These are phyloP conservation scores for Macadamia tetraphylla DNA, from an alignment of 164 flowering plant genomes.

Conservation along the genomic window DNA sequence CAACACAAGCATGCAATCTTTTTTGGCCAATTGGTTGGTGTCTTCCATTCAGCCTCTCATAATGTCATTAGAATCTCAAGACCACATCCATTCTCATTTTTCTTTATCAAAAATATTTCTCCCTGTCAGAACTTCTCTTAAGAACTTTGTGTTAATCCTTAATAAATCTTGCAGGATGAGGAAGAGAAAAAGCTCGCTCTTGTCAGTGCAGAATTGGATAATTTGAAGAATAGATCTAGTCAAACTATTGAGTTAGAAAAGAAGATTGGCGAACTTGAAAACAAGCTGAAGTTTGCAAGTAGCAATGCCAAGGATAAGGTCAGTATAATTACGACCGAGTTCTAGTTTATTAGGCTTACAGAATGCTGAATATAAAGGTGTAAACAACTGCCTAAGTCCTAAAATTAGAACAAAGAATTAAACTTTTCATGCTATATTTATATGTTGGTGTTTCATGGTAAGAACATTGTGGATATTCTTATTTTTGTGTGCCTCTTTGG, in stretches of 20 bases:
- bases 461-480: too few species aligned
- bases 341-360: not conserved
- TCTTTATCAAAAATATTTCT: not conserved
- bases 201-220: conserved; percentile 22
- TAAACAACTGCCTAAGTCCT: not conserved
- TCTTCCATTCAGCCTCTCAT: not conserved
- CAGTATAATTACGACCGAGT: not conserved
- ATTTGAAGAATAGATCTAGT: conserved; percentile 20
- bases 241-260: conserved; percentile 22
- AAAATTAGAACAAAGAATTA: not conserved
- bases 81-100: not conserved
- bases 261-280: conserved; percentile 29
- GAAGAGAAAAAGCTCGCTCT: conserved; percentile 14
- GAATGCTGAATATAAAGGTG: not conserved
- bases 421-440: too few species aligned
- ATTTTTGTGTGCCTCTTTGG: too few species aligned
- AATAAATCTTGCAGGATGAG: conserved; percentile 18
- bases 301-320: conserved; percentile 18
- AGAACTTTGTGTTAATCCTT: not conserved
- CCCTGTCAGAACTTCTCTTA: not conserved
- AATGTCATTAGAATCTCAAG: not conserved
- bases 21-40: not conserved
- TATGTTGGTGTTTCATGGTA: too few species aligned
- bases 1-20: too few species aligned
- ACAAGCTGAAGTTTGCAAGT: conserved; percentile 24